phyloP scores from a whole-genome alignment of 352 stramenopile species.

The Globisporangium parvum region DNA sequence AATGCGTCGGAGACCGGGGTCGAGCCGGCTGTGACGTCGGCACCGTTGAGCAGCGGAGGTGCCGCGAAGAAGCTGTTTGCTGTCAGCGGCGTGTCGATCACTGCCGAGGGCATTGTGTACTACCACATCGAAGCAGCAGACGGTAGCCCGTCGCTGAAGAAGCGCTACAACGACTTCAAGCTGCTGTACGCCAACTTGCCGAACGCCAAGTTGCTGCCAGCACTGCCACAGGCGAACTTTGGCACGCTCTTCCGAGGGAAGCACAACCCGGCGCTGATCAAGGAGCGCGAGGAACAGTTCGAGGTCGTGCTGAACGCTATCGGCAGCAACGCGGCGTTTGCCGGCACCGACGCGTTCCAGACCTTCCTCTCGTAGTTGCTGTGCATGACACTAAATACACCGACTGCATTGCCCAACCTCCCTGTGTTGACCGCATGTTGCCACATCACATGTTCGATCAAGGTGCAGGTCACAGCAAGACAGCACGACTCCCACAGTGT shows the following conservation, averaged over 20 bases:
- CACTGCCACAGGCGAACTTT: slow-evolving; percentile 45
- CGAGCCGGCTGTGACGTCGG: neutral
- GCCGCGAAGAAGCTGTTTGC: slow-evolving; percentile 25
- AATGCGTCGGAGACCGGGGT: slow-evolving; percentile 1
- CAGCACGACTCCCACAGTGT: no score
- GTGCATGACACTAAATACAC: slow-evolving; percentile 2
- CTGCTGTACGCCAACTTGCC: slow-evolving; percentile 39
- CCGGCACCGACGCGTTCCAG: slow-evolving; percentile 45
- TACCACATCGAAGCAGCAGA: slow-evolving; percentile 53
- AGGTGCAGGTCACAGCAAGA: no score
- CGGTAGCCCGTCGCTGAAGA: slow-evolving; percentile 38
- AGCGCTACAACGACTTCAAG: slow-evolving; percentile 84
- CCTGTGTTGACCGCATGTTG: no score
- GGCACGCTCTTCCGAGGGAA: slow-evolving; percentile 46
- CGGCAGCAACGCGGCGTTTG: slow-evolving; percentile 35
- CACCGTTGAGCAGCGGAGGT: slow-evolving; percentile 1
- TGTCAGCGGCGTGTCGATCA: slow-evolving; percentile 56
- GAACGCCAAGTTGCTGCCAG: slow-evolving; percentile 29
- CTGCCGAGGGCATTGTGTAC: slow-evolving; percentile 55
- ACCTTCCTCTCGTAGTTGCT: slow-evolving; percentile 28
- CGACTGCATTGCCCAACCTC: slow-evolving; percentile 10
- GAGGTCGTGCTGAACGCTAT: slow-evolving; percentile 64
- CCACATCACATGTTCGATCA: no score
- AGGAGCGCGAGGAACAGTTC: slow-evolving; percentile 59
- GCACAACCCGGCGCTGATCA: slow-evolving; percentile 51